Base-by-base conservation (phyloP, 768 basidiomycete genomes). In the Auricularia auricula-judae region DNA sequence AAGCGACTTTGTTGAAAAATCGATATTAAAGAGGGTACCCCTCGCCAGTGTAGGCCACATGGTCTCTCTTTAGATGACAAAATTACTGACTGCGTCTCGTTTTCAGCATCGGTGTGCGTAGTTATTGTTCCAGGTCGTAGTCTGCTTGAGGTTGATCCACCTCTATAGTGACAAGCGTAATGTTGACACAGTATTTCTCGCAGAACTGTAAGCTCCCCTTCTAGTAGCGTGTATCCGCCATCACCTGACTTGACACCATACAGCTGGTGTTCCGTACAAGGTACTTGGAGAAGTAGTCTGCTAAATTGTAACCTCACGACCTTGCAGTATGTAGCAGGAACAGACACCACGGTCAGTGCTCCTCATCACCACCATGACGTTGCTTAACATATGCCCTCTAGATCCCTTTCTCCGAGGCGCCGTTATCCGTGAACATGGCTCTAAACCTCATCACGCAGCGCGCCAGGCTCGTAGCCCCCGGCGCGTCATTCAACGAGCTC, bases 181-280 rank as follows among this genome's bases (percentile, higher is more conserved):
- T 59, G 23, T 34, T 59, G 23, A 59, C 56, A 11, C 56, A 59
- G 18, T 59, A 59, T 29, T 59, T 59, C 18, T 35, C 23, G 56
- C 56, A 59, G 29, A 59, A 59, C 33, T 29, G 56, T 59, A 33
- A 14, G 56, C 23, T 8, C 7, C 56, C 34, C 34, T 0, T 12
- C 56, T 7, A n/a, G 23, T 33, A 4, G 1, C 0, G 14, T 8
- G 5, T 18, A 59, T 7, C 12, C 5, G 23, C 10, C 29, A 29
- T 59, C 23, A 12, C 2, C 33, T 8, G 11, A 23, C 12, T 12
- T 3, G 29, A 29, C 29, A 29, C 29, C 29, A 29, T 29, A 23
- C 29, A 59, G 56, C 10, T 18, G 56, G 56, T 59, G 56, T 59
- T 12, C 56, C 56, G 56, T 59, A 59, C 56, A 59, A 59, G 56